Conservation (phyloP, 1,284 basidiomycete genomes). For the Rhodofomes roseus region DNA sequence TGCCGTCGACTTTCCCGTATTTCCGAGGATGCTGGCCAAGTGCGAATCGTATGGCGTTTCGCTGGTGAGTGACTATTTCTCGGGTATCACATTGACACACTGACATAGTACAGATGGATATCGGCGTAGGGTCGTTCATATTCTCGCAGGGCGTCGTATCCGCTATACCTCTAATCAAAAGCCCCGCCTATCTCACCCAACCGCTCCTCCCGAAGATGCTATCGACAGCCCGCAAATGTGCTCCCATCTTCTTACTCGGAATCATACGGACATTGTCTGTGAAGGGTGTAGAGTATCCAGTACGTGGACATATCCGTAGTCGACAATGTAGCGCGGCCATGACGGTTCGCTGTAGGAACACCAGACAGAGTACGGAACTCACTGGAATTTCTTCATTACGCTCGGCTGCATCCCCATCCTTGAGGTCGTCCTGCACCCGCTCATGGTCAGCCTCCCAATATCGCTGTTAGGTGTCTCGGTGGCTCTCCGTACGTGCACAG, state of each 20-base stretch:
- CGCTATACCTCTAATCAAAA: conserved; percentile 70
- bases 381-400: conserved; percentile 99
- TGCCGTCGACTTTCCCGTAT: conserved; percentile 94
- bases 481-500: conserved; percentile 48
- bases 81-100: not conserved
- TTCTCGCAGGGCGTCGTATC: conserved; percentile 93
- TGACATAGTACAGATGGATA: conserved; percentile 75
- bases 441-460: conserved; percentile 56
- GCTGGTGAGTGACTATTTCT: conserved; percentile 45
- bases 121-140: conserved; percentile 95
- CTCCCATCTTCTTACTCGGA: conserved; percentile 76
- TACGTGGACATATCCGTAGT: conserved; percentile 34
- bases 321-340: not conserved
- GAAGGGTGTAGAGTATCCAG: conserved; percentile 93
- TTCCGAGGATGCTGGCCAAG: conserved; percentile 87
- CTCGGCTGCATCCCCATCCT: conserved; percentile 79
- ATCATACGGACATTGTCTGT: conserved; percentile 80
- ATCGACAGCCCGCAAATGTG: conserved; percentile 48
- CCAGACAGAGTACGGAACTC: conserved; percentile 91
- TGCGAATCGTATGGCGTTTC: conserved; percentile 95
- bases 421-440: conserved; percentile 66
- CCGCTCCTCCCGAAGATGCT: conserved; percentile 51
- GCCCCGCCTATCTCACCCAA: conserved; percentile 47
- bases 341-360: conserved; percentile 74
- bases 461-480: conserved; percentile 64